Evolutionary conservation across 1,139 yeast species (phyloP), one percentile per base, ranked within the genome.

Genomic region (Taphrina wiesneri): DNA sequence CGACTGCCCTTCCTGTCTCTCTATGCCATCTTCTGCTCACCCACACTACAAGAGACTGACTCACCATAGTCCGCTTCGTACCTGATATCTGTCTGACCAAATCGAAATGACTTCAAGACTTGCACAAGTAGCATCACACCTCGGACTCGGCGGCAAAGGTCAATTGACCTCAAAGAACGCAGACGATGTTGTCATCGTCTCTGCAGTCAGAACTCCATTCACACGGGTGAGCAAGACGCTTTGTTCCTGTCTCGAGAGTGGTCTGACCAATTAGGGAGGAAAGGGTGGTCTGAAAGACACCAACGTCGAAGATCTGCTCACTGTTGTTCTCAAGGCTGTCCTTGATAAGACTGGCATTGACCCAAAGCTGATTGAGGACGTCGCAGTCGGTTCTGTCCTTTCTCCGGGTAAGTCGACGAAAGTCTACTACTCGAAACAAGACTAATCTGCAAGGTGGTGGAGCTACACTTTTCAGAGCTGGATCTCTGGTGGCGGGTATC

Each of bases 181-280:
- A 30, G 91, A 88, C 73, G 97, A 90, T 75, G 93, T 90, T 39
- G 96, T 90, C 59, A 85, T 90, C 69, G 89, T 88, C 57, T 88
- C 85, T 61, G 96, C 97, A 59, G 87, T 88, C 82, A 85, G 98
- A 80, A 88, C 97, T 6, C 95, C 97, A 53, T 81, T 89, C 71
- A 85, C 96, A 6, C 23, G 64, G 13, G 64, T 53, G 15, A 49
- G 59, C 19, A 11, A 7, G 5, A 15, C 26, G 13, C n/a, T 2
- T 30, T 5, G 19, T 26, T 17, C 28, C 5, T 7, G 7, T 2
- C 15, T 17, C 13, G 11, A n/a, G 25, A 17, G 2, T 17, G 17
- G 1, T 32, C 56, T 52, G 45, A 52, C 45, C 19, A 13, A 13
- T 69, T 89, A 85, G 78, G 97, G 93, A 53, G 90, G 92, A 70